These are phyloP conservation scores for Zygosaccharomyces bisporus DNA, from an alignment of 805 yeast genomes.

Conservation along the genomic window DNA sequence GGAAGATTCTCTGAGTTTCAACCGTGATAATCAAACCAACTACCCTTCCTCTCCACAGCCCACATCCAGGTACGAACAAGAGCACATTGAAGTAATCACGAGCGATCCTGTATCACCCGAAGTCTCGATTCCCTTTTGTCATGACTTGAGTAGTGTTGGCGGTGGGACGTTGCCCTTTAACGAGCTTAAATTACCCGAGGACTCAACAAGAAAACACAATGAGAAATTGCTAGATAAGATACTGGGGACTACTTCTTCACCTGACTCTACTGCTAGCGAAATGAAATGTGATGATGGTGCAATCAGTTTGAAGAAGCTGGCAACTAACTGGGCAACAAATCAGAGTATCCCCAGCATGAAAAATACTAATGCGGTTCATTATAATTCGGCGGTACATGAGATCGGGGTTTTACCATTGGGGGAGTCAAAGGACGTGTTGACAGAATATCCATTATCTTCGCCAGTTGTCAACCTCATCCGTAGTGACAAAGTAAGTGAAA, in stretches of 20 bases:
- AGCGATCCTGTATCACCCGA: slow-evolving; percentile 19
- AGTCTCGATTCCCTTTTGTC: slow-evolving; percentile 22
- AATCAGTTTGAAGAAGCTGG: slow-evolving; percentile 7
- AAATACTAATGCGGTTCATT: not conserved
- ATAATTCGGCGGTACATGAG: not conserved
- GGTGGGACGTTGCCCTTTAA: slow-evolving; percentile 1
- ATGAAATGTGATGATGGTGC: not conserved
- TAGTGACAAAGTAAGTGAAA: not conserved
- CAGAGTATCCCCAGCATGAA: not conserved
- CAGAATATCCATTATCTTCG: slow-evolving; percentile 18
- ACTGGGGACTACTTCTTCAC: slow-evolving; percentile 17
- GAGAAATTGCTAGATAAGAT: slow-evolving; percentile 19
- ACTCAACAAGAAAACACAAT: not conserved
- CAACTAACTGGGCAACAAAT: slow-evolving; percentile 7
- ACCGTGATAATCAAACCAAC: not conserved
- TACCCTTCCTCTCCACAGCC: slow-evolving; percentile 21
- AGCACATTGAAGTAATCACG: not conserved
- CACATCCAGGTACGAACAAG: not conserved
- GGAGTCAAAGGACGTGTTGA: slow-evolving; percentile 11
- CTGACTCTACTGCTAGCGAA: slow-evolving; percentile 1
- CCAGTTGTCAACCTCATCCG: slow-evolving; percentile 6
- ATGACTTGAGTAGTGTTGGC: slow-evolving; percentile 19
- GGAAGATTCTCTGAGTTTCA: slow-evolving; percentile 1
- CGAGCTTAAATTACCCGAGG: not conserved
- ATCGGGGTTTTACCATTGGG: not conserved